Base-by-base conservation (phyloP, 495 filamentous ascomycete genomes). In the Annulohypoxylon stygium region DNA sequence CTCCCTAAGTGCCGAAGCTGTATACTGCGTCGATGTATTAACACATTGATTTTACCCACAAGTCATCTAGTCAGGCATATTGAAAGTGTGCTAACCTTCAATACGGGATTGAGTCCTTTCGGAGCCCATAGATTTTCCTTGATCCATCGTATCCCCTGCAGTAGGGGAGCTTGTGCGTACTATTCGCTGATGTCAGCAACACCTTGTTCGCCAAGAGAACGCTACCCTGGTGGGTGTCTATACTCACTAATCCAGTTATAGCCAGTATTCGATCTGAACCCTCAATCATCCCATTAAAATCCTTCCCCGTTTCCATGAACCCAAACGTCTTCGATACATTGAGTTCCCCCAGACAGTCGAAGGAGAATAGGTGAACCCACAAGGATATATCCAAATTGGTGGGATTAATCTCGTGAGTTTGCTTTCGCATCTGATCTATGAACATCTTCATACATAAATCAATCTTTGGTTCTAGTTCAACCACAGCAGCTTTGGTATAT, bases 361-460 rank as follows among this genome's bases (percentile, higher is more conserved):
- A 89, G 0, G 88, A 86, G 69, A 86, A 89, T 47, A 83, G 87
- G 65, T 88, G 88, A 37, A 88, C 77, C 85, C 86, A 88, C 57
- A 85, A 78, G 0, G 81, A 81, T 3, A 90, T 79, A 69, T 90
- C 81, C 2, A 88, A 70, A 14, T 11, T 34, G 14, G 43, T 18
- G 3, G 47, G 30, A 0, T 75, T 76, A 39, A 39, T 12, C 1
- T 57, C 67, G 1, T 78, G 61, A 2, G 84, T 78, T 43, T 83
- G 79, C 39, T 86, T 83, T 0, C 50, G 33, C 25, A 90, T 76
- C 10, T 85, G 80, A 25, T 80, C 47, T 12, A 64, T 64, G 48
- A 91, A 84, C 0, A 90, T 51, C 14, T 81, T 81, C 4, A 81
- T 82, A 64, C 84, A 88, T 5, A 84, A 73, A 64, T 90, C 84